Percentiles rank a stretch among this genome's conserved stretches.
Conservation (phyloP, 164 flowering plant species). For the Chloranthus sessilifolius region DNA sequence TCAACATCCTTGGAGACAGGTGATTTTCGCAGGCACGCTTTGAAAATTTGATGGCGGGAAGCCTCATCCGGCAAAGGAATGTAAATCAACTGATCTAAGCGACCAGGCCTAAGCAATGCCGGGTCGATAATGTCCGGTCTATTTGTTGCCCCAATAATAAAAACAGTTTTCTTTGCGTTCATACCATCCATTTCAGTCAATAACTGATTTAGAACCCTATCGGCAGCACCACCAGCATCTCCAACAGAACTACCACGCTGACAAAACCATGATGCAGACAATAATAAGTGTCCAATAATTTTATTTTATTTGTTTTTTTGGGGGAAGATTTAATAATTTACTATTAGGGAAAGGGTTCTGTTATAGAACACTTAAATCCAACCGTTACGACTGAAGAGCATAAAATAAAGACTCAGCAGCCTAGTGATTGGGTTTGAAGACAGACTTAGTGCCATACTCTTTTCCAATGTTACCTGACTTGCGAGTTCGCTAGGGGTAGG, state of each 20-base stretch:
- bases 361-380: too few relatives aligned
- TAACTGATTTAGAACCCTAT: constrained; percentile 63
- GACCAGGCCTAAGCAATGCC: constrained; percentile 65
- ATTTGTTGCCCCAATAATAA: constrained; percentile 67
- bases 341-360: too few relatives aligned
- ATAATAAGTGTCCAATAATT: background rate
- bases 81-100: constrained; percentile 60
- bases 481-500: too few relatives aligned
- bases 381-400: too few relatives aligned
- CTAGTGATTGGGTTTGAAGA: too few relatives aligned
- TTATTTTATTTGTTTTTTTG: too few relatives aligned
- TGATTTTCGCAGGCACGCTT: constrained; percentile 55
- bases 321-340: too few relatives aligned
- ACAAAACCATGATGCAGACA: background rate
- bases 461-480: too few relatives aligned
- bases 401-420: too few relatives aligned
- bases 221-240: constrained; percentile 74
- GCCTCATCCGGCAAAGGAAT: constrained; percentile 67
- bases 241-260: constrained; percentile 55
- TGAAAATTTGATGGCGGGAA: constrained; percentile 60
- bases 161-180: constrained; percentile 65
- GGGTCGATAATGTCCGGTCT: constrained; percentile 71
- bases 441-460: too few relatives aligned
- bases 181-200: constrained; percentile 76
- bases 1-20: constrained; percentile 53